These are phyloP conservation scores for Termitomyces sp. DNA, from an alignment of 768 basidiomycete genomes.

Conservation along the genomic window DNA sequence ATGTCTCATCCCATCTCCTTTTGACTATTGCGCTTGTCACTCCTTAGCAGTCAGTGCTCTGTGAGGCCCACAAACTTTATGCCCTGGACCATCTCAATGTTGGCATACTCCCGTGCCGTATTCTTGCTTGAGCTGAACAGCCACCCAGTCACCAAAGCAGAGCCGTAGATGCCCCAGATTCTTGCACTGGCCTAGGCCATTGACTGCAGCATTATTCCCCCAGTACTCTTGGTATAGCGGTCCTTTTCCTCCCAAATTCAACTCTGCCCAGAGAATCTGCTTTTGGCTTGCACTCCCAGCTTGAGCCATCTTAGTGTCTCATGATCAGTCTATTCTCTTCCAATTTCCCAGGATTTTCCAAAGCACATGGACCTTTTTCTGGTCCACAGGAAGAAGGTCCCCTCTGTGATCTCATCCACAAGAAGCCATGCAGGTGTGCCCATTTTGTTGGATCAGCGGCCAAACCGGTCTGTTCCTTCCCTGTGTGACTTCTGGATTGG, in stretches of 20 bases:
- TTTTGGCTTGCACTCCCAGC: not conserved
- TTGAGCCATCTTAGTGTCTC: not conserved
- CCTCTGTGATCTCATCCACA: constrained; percentile 67
- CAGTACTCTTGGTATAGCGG: not conserved
- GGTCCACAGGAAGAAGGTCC: constrained; percentile 13
- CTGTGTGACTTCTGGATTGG: too few relatives aligned
- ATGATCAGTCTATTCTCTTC: not conserved
- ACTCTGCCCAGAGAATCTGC: not conserved
- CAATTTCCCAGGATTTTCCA: constrained; percentile 16
- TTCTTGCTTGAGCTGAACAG: not conserved
- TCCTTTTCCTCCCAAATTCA: not conserved
- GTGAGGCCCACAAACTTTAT: too few relatives aligned
- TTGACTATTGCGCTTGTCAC: not conserved
- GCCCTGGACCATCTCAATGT: not conserved
- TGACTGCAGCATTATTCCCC: not conserved
- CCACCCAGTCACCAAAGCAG: too few relatives aligned
- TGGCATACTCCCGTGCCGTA: not conserved
- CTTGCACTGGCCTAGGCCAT: not conserved
- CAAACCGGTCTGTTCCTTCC: too few relatives aligned
- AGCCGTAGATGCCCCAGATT: too few relatives aligned
- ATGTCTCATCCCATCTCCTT: not conserved
- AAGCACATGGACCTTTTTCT: not conserved
- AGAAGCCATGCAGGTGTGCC: too few relatives aligned
- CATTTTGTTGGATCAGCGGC: too few relatives aligned
- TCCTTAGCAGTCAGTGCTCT: too few relatives aligned